These are phyloP conservation scores for Jackrogersella multiformis DNA, from an alignment of 495 filamentous ascomycete species.

Conservation along the genomic window DNA sequence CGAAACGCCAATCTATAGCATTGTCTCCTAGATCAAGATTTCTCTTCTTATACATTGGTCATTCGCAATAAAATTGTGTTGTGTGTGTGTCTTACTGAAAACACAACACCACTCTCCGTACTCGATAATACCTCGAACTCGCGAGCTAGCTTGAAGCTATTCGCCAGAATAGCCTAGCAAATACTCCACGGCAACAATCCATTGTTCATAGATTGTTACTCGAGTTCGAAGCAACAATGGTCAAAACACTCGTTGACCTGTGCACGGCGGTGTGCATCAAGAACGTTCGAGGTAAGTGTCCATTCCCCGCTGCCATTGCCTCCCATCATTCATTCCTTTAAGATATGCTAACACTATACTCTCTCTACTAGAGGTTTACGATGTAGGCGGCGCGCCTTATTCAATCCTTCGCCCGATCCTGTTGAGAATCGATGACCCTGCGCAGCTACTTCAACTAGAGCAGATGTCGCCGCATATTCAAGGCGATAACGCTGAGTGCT, in stretches of 20 bases:
- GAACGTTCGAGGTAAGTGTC: conserved; percentile 42
- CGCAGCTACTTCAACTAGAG: conserved; percentile 52
- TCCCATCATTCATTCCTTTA: background rate
- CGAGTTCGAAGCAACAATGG: conserved; percentile 26
- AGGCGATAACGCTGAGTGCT: conserved; percentile 45
- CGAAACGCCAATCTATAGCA: too few species aligned
- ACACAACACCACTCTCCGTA: background rate
- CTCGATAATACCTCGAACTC: background rate
- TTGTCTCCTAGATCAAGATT: too few species aligned
- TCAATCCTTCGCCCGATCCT: conserved; percentile 38
- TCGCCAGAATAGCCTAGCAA: background rate
- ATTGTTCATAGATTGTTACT: background rate
- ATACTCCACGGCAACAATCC: background rate
- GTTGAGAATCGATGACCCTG: conserved; percentile 41
- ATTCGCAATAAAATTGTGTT: too few species aligned
- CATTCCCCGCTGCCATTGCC: background rate
- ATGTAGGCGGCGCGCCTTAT: conserved; percentile 36
- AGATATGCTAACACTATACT: conserved; percentile 22
- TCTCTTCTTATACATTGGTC: too few species aligned
- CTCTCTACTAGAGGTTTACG: conserved; percentile 28
- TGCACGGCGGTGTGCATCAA: conserved; percentile 44
- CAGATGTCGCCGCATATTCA: conserved; percentile 47
- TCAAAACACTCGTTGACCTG: conserved; percentile 50
- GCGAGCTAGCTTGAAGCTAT: background rate
- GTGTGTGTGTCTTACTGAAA: too few species aligned